phyloP scores from a whole-genome alignment of 1,139 yeast genomes.

The Blastobotrys petasosporus region DNA sequence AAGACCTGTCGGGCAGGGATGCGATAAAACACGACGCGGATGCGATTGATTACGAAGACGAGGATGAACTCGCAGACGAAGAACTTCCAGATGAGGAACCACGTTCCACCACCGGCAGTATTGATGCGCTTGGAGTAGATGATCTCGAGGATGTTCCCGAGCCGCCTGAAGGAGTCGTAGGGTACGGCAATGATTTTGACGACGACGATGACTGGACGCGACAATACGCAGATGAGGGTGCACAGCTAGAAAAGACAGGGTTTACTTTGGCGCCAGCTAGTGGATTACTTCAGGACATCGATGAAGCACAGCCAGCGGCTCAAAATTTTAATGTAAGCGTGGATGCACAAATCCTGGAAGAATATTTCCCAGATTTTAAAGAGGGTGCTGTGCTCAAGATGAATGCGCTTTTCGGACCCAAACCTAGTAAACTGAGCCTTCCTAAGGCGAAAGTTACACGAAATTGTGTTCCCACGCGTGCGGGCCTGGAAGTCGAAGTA shows the following conservation, averaged over 20 bases:
- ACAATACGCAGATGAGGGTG: constrained; percentile 19
- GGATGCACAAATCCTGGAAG: constrained; percentile 27
- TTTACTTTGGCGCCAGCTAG: neutral
- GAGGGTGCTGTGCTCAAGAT: constrained; percentile 53
- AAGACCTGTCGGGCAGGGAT: constrained; percentile 29
- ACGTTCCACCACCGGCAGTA: constrained; percentile 18
- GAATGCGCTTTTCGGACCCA: constrained; percentile 61
- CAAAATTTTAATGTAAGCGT: neutral
- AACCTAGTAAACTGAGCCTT: constrained; percentile 48
- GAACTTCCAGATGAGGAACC: constrained; percentile 42
- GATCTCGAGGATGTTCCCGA: constrained; percentile 14
- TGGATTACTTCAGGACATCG: neutral
- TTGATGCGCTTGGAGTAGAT: constrained; percentile 7
- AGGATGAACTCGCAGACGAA: constrained; percentile 91
- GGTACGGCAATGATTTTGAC: constrained; percentile 42
- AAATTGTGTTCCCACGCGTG: constrained; percentile 55
- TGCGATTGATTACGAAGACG: constrained; percentile 94
- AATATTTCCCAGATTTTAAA: constrained; percentile 59
- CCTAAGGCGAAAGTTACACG: constrained; percentile 49
- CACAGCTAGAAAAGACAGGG: constrained; percentile 6
- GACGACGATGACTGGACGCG: constrained; percentile 26
- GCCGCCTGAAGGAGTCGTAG: constrained; percentile 12
- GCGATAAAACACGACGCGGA: constrained; percentile 71
- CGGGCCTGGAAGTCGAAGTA: constrained; percentile 37
- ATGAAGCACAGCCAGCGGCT: neutral